These are phyloP conservation scores for Podospora appendiculata DNA, from an alignment of 495 filamentous ascomycete species.

Conservation along the genomic window DNA sequence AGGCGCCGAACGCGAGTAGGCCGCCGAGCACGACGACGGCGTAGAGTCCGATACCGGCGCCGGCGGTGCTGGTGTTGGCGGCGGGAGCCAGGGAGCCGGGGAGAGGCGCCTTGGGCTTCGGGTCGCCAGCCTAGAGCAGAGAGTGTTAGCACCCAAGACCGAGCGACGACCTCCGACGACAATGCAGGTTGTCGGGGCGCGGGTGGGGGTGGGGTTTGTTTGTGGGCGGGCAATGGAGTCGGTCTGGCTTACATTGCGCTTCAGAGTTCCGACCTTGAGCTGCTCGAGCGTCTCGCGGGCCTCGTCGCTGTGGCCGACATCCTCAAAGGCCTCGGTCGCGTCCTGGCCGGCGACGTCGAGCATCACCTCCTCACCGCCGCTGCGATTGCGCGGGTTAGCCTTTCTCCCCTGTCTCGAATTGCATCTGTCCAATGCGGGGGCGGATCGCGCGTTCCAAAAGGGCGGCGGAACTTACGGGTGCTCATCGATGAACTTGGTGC, in stretches of 20 bases:
- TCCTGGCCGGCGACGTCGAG: conserved; percentile 95
- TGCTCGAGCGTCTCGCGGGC: conserved; percentile 86
- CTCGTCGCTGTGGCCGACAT: conserved; percentile 99
- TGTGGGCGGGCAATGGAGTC: not conserved
- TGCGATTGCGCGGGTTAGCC: conserved; percentile 23
- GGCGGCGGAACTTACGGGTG: conserved; percentile 80
- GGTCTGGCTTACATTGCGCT: conserved; percentile 65
- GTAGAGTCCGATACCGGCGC: conserved; percentile 76
- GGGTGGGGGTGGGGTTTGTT: not conserved
- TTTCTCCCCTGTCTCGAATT: no score
- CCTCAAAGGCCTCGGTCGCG: conserved; percentile 97
- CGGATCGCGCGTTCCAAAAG: no score
- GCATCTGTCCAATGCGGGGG: no score
- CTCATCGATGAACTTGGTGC: conserved; percentile 87
- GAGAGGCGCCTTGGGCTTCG: conserved; percentile 52
- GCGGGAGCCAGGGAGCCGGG: conserved; percentile 38
- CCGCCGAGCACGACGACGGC: conserved; percentile 73
- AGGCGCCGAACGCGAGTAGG: conserved; percentile 69
- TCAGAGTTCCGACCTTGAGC: conserved; percentile 71
- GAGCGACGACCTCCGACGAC: no score
- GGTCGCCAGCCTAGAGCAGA: conserved; percentile 67
- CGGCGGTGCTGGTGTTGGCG: conserved; percentile 42
- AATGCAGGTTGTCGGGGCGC: no score
- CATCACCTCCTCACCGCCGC: conserved; percentile 96
- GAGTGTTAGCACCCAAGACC: no score